Conservation (phyloP, 2,329 filamentous ascomycete species). For the Onygena corvina region DNA sequence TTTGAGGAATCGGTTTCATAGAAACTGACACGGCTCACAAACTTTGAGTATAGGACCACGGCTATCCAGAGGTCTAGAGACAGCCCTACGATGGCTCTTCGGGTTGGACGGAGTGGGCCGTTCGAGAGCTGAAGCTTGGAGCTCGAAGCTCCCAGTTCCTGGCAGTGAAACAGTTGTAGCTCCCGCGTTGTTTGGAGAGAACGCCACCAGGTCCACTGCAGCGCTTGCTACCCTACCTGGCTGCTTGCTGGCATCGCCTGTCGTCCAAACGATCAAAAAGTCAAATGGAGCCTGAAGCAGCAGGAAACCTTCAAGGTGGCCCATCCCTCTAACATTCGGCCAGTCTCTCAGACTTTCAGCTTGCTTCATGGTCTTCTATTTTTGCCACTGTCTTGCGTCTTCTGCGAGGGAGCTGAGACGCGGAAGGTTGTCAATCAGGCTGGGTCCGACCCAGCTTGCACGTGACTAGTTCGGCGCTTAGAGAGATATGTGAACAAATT, state of each 20-base stretch:
- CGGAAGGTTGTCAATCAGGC: too few relatives aligned
- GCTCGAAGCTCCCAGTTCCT: background rate
- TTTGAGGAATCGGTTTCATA: background rate
- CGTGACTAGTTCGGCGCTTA: too few relatives aligned
- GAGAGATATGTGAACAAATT: too few relatives aligned
- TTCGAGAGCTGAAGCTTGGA: background rate
- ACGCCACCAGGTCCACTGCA: conserved; percentile 1
- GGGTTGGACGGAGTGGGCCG: background rate
- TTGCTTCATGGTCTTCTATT: background rate
- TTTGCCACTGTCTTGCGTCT: background rate
- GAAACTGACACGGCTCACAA: conserved; percentile 5
- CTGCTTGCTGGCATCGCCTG: conserved; percentile 2
- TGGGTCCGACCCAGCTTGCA: too few relatives aligned
- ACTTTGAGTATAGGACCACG: background rate
- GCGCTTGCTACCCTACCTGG: conserved; percentile 2
- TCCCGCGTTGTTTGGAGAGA: background rate
- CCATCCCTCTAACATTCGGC: background rate
- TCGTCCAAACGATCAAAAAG: conserved; percentile 5
- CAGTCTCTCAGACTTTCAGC: background rate
- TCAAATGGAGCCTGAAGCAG: background rate
- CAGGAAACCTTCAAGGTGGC: background rate
- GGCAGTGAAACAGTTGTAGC: background rate
- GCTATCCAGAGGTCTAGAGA: background rate
- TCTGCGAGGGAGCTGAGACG: too few relatives aligned
- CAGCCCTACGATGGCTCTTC: background rate